Conservation (phyloP, 306 rosid genomes). For the Gastrolobium bilobum region DNA sequence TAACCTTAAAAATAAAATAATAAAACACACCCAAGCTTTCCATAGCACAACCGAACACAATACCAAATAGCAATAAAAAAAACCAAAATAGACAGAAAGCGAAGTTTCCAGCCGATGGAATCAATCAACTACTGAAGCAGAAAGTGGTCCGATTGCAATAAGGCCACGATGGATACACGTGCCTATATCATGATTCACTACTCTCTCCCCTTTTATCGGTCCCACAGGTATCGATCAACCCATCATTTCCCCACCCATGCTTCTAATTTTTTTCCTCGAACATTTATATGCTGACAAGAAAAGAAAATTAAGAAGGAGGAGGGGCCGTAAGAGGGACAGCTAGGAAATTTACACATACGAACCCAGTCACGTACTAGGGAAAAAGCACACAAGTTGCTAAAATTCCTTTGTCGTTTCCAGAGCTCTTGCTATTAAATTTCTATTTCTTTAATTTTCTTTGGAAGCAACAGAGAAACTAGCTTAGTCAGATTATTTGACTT, state of each 20-base stretch:
- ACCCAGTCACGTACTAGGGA: constrained; percentile 48
- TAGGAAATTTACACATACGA: constrained; percentile 52
- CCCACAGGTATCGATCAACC: constrained; percentile 31
- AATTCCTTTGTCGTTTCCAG: constrained; percentile 43
- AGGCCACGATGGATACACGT: constrained; percentile 54
- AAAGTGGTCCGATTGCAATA: constrained; percentile 41
- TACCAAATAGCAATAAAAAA: background rate
- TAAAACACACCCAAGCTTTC: too few species aligned
- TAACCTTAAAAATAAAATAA: too few species aligned
- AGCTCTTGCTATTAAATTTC: background rate
- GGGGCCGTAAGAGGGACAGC: constrained; percentile 27
- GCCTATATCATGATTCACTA: constrained; percentile 17
- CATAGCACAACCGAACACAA: too few species aligned
- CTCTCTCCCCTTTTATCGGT: background rate
- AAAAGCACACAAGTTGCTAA: constrained; percentile 46
- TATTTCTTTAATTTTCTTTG: constrained; percentile 29
- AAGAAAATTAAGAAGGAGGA: background rate
- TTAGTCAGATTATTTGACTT: constrained; percentile 60
- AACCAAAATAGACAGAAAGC: constrained; percentile 17
- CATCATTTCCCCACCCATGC: constrained; percentile 45
- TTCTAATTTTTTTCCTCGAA: background rate
- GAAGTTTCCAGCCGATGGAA: constrained; percentile 38
- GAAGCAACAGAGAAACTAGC: constrained; percentile 47
- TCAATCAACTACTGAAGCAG: constrained; percentile 7
- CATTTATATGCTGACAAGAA: constrained; percentile 15